These are phyloP conservation scores for Datisca glomerata DNA, from an alignment of 306 rosid species.

Conservation along the genomic window DNA sequence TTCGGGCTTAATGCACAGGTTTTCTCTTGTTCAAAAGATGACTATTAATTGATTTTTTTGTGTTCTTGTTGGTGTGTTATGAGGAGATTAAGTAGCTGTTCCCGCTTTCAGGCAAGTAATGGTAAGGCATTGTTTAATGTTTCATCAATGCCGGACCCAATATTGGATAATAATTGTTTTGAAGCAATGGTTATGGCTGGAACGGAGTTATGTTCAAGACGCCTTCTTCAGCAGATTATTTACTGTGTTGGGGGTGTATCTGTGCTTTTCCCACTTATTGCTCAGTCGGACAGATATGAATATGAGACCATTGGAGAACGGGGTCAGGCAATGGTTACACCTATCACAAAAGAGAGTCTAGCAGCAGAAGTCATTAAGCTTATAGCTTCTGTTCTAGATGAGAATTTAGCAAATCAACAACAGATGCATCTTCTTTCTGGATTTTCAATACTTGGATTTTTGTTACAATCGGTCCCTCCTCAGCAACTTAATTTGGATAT, in stretches of 20 bases:
- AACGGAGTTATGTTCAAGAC: constrained; percentile 86
- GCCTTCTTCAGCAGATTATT: constrained; percentile 81
- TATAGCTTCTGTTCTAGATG: constrained; percentile 84
- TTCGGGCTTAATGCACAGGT: constrained; percentile 99
- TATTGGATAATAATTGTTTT: constrained; percentile 55
- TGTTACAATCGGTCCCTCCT: constrained; percentile 85
- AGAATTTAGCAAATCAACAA: constrained; percentile 84
- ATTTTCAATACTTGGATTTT: constrained; percentile 84
- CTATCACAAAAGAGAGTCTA: constrained; percentile 39
- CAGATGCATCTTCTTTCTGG: constrained; percentile 98
- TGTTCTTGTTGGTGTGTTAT: too few relatives aligned
- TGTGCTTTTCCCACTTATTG: constrained; percentile 85
- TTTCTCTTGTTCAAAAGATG: constrained; percentile 4
- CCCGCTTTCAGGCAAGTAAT: constrained; percentile 66
- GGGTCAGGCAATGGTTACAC: constrained; percentile 26
- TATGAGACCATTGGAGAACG: constrained; percentile 34
- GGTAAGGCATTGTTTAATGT: constrained; percentile 83
- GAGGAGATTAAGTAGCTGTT: too few relatives aligned
- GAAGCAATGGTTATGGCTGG: constrained; percentile 80
- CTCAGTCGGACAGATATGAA: constrained; percentile 54
- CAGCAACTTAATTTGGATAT: constrained; percentile 70
- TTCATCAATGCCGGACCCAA: constrained; percentile 55
- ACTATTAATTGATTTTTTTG: too few relatives aligned
- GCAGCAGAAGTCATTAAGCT: constrained; percentile 79
- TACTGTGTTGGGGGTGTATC: constrained; percentile 97